Evolutionary conservation across 192 early-diverging fungal genomes (phyloP).

Genomic region (Linderina pennispora): DNA sequence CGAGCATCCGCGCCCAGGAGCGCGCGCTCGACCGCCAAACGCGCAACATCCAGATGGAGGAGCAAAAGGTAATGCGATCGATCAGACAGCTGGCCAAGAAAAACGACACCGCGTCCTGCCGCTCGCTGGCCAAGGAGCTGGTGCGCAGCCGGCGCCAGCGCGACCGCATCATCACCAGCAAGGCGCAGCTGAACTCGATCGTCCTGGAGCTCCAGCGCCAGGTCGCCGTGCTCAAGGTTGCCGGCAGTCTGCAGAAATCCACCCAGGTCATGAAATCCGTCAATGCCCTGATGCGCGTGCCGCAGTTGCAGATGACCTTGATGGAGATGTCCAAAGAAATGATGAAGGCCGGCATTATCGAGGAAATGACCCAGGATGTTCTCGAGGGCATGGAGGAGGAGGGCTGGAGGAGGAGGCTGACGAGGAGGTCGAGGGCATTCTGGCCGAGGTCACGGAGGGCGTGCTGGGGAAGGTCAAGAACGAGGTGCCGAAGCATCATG

Average conservation of each 20-base stretch:
- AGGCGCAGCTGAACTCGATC: conserved; percentile 92
- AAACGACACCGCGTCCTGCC: conserved; percentile 67
- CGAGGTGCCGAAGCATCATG: conserved; percentile 3
- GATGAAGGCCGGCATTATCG: conserved; percentile 97
- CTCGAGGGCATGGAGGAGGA: conserved; percentile 85
- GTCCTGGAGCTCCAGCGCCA: conserved; percentile 85
- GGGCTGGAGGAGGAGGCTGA: conserved; percentile 89
- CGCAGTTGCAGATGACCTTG: conserved; percentile 77
- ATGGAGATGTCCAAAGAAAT: conserved; percentile 94
- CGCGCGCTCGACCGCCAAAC: conserved; percentile 82
- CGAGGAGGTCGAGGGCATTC: conserved; percentile 85
- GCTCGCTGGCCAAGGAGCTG: conserved; percentile 77
- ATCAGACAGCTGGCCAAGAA: conserved; percentile 88
- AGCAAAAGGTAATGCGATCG: conserved; percentile 67
- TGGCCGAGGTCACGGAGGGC: conserved; percentile 88
- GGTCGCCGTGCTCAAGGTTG: conserved; percentile 79
- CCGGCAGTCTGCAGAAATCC: conserved; percentile 80
- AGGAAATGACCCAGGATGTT: conserved; percentile 92
- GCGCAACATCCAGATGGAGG: conserved; percentile 73
- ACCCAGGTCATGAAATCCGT: conserved; percentile 89
- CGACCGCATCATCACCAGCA: conserved; percentile 74
- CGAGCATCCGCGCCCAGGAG: conserved; percentile 74
- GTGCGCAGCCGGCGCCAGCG: conserved; percentile 73
- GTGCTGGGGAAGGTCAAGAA: conserved; percentile 8
- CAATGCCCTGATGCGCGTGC: conserved; percentile 80